Percentiles rank a stretch among this genome's conserved stretches.
These are phyloP conservation scores for Lactifluus piperatus DNA, from an alignment of 768 basidiomycete species.

Conservation along the genomic window DNA sequence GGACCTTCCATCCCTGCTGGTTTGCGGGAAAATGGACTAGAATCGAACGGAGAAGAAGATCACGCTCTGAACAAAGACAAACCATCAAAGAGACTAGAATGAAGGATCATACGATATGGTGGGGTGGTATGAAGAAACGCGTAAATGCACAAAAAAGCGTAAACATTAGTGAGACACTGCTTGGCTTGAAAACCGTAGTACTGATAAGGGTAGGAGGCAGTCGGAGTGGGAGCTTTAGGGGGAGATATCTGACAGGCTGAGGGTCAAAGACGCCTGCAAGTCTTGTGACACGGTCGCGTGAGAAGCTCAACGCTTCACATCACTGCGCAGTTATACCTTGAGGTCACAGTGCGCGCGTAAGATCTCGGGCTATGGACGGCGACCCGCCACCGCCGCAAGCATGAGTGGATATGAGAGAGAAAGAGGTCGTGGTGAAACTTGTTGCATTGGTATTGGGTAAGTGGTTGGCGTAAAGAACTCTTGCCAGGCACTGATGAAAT, in stretches of 20 bases:
- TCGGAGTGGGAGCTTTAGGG: background rate
- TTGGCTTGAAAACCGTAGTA: background rate
- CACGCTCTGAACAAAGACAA: background rate
- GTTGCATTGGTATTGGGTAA: background rate
- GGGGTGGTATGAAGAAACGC: background rate
- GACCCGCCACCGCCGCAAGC: background rate
- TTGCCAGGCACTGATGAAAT: conserved; percentile 2
- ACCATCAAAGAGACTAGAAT: background rate
- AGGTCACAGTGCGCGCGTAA: background rate
- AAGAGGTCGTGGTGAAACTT: background rate
- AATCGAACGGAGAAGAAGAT: background rate
- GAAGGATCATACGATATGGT: background rate
- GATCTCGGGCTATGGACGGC: background rate
- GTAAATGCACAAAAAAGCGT: background rate
- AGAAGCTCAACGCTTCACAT: background rate
- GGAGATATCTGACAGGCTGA: background rate
- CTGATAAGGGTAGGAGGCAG: background rate
- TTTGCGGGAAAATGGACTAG: background rate
- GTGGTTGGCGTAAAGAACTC: background rate
- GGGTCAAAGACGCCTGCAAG: background rate
- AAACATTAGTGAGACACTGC: background rate
- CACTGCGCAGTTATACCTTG: background rate
- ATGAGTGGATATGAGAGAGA: background rate
- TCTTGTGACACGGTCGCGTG: background rate
- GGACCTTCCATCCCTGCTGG: background rate